Conservation (phyloP, 345 rosid species). For the Aurinia saxatilis region DNA sequence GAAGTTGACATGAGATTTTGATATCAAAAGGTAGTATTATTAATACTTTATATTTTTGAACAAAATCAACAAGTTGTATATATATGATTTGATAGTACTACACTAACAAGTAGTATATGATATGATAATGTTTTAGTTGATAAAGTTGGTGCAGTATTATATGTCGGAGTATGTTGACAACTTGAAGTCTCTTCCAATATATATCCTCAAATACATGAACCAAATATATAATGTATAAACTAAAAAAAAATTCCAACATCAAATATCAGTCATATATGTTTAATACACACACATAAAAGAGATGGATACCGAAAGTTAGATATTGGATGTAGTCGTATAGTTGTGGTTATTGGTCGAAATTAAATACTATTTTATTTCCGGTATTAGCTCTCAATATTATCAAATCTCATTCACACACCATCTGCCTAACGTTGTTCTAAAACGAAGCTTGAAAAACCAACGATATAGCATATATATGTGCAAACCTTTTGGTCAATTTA, state of each 20-base stretch:
- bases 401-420: not conserved
- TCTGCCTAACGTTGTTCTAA: not conserved
- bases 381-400: not conserved
- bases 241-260: no score
- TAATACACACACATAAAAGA: not conserved
- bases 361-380: not conserved
- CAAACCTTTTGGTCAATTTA: slow-evolving; percentile 23
- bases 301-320: slow-evolving; percentile 3
- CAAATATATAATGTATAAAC: not conserved
- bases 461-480: slow-evolving; percentile 36
- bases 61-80: no score
- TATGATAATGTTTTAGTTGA: no score
- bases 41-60: no score
- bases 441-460: not conserved
- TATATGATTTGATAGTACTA: no score
- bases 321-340: not conserved
- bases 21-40: no score
- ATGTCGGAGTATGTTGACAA: no score
- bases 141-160: no score
- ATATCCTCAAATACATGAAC: no score
- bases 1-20: no score
- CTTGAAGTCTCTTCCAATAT: no score
- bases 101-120: no score
- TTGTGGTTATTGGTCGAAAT: not conserved
- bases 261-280: not conserved